Evolutionary conservation across 106 monocot species (phyloP).

Genomic region (Allium fistulosum): DNA sequence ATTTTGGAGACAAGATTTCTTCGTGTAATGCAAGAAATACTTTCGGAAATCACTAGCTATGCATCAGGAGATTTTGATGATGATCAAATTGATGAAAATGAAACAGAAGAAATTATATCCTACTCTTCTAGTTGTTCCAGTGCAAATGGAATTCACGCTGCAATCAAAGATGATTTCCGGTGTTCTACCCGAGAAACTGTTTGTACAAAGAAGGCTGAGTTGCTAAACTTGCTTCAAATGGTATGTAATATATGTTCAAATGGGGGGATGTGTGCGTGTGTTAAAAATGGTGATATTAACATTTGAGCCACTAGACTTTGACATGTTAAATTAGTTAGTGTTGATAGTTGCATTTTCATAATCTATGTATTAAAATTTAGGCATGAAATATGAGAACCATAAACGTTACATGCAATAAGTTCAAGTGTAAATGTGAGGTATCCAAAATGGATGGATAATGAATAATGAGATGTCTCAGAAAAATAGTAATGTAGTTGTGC

Average conservation of each 20-base stretch:
- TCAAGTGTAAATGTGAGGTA: too few species aligned
- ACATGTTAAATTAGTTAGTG: too few species aligned
- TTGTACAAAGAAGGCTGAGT: constrained; percentile 35
- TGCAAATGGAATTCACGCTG: background rate
- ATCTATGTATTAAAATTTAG: too few species aligned
- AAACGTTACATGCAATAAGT: too few species aligned
- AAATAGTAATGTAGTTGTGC: too few species aligned
- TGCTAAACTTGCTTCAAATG: constrained; percentile 50
- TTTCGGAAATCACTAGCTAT: constrained; percentile 44
- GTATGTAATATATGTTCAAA: constrained; percentile 18
- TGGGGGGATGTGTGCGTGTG: background rate
- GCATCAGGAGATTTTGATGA: constrained; percentile 21
- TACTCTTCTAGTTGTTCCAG: constrained; percentile 22
- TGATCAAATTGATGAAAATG: constrained; percentile 19
- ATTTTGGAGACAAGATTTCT: constrained; percentile 53
- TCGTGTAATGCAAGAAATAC: constrained; percentile 32
- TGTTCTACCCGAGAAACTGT: background rate
- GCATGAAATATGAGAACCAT: too few species aligned
- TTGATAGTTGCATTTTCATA: too few species aligned
- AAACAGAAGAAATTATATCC: constrained; percentile 18
- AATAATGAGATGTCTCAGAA: too few species aligned
- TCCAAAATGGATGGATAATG: too few species aligned
- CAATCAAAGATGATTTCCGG: background rate
- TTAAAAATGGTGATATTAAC: background rate
- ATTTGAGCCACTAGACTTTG: too few species aligned